Conservation (phyloP, 2,329 filamentous ascomycete species). For the Tolypocladium pustulatum region DNA sequence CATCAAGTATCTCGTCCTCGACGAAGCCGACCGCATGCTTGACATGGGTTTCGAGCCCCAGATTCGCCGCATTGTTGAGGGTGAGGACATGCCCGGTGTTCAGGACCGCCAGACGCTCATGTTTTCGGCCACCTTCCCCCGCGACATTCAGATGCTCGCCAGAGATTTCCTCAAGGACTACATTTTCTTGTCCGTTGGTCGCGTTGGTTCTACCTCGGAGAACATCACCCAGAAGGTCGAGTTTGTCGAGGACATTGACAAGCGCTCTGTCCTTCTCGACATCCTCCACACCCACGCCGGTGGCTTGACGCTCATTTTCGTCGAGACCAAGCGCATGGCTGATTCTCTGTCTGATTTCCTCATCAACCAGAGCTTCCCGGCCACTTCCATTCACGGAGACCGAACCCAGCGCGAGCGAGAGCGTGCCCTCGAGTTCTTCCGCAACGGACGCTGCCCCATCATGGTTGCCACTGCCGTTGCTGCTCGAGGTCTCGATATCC, state of each 20-base stretch:
- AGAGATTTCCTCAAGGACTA: slow-evolving; percentile 99
- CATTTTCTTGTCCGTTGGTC: slow-evolving; percentile 95
- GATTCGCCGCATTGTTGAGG: slow-evolving; percentile 96
- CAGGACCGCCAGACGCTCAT: slow-evolving; percentile 91
- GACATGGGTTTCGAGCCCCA: slow-evolving; percentile 99
- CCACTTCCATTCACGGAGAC: slow-evolving; percentile 97
- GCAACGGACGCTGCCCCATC: slow-evolving; percentile 89
- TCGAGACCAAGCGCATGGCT: slow-evolving; percentile 99
- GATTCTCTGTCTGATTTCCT: slow-evolving; percentile 96
- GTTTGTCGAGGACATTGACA: slow-evolving; percentile 94
- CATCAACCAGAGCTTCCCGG: slow-evolving; percentile 97
- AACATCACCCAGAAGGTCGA: slow-evolving; percentile 99
- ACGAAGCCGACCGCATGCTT: slow-evolving; percentile 99
- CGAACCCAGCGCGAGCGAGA: slow-evolving; percentile 98
- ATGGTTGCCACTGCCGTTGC: slow-evolving; percentile 95
- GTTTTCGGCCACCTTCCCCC: slow-evolving; percentile 99
- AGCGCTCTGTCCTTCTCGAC: slow-evolving; percentile 93
- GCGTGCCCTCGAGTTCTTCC: slow-evolving; percentile 94
- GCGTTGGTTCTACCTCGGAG: slow-evolving; percentile 98
- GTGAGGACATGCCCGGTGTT: slow-evolving; percentile 90
- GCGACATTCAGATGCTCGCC: slow-evolving; percentile 98
- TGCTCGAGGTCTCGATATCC: slow-evolving; percentile 83
- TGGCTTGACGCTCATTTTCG: slow-evolving; percentile 92
- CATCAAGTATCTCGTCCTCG: slow-evolving; percentile 98
- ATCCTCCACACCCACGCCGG: slow-evolving; percentile 90